Conservation (phyloP, 306 rosid genomes). For the Rubus parviflorus region DNA sequence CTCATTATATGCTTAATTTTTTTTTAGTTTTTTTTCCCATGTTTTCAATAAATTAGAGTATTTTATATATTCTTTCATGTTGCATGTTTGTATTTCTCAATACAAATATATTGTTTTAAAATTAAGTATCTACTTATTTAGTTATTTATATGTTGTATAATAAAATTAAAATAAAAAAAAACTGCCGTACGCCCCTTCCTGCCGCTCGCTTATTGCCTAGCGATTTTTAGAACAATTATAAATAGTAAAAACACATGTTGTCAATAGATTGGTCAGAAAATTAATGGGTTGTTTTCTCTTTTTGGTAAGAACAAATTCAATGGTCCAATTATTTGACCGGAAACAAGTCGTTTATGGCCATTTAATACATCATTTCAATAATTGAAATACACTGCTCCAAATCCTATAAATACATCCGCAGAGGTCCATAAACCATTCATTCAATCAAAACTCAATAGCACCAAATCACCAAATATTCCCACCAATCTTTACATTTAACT, state of each 20-base stretch:
- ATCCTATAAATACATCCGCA: neutral
- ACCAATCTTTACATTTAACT: neutral
- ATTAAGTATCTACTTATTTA: no score
- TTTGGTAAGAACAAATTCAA: neutral
- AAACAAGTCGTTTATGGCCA: neutral
- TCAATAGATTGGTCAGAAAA: neutral
- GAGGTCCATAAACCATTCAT: neutral
- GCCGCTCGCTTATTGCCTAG: no score
- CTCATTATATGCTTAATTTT: no score
- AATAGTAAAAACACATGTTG: neutral
- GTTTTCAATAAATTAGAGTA: no score
- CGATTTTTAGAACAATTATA: no score
- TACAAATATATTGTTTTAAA: no score
- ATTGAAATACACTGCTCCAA: neutral
- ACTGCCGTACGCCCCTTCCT: no score
- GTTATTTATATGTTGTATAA: no score
- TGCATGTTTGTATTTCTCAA: no score
- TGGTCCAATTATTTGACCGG: neutral
- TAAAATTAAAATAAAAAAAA: no score
- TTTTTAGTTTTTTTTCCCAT: no score
- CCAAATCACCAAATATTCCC: slow-evolving; percentile 8
- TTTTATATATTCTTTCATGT: no score
- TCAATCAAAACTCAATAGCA: neutral
- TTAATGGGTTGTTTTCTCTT: neutral
- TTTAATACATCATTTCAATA: neutral